Evolutionary conservation across 75 land plant genomes (phyloP), one percentile per base, ranked within the genome.

Genomic region (Cupressus sempervirens): DNA sequence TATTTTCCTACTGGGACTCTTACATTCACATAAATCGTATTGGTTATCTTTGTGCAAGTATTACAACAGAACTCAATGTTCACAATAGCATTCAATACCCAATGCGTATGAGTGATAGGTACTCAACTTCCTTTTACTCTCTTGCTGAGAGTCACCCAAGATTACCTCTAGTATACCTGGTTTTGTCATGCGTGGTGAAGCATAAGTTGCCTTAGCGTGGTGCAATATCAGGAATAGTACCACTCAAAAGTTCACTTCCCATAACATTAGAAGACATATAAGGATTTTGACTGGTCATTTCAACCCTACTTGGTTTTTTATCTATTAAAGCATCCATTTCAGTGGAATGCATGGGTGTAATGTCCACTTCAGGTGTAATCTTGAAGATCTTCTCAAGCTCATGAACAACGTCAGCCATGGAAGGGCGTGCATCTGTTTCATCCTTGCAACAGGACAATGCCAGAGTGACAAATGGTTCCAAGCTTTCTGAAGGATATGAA

Each of bases 321-420:
- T 82, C 41, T 20, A 29, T 15, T 82, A 32, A 11, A 72, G 34
- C 38, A 35, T 62, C 79, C 40, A 83, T 52, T 38, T 23, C 35
- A 29, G 0, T 7, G 23, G 82, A 86, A n/a, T 81, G 62, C 20
- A 29, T 41, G 4, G 87, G 50, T 32, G n/a, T 46, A 7, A 43
- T 67, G 14, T 84, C 88, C 36, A 58, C 50, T 65, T 85, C 83
- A 23, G 93, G 93, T 72, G 84, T 86, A 83, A 86, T 84, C 48
- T 72, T 30, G 58, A 80, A 83, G 20, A 93, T 87, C 82, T 85
- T 58, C 79, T 95, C 96, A 20, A 96, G 84, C 84, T 91, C 89
- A 70, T 91, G 87, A 1, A 96, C 96, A 1, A 94, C 95, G 26
- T 89, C 97, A 41, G 86, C 54, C 93, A 96, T 96, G 0, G 93